These are phyloP conservation scores for Tetrastigma voinierianum DNA, from an alignment of 164 flowering plant genomes.

Conservation along the genomic window DNA sequence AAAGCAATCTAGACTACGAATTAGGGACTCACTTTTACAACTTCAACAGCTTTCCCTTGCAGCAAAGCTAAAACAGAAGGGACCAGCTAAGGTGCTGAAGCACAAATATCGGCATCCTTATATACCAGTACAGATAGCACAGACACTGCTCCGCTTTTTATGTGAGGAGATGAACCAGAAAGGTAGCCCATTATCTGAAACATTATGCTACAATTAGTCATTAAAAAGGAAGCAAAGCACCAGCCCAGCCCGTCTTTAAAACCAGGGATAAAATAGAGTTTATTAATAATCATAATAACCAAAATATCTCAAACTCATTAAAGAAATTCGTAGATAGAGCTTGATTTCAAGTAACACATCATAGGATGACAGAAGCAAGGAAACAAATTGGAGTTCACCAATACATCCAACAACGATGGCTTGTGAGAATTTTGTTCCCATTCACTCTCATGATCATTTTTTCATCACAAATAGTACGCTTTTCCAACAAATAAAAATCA, in stretches of 20 bases:
- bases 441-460: too few species aligned
- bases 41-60: constrained; percentile 63
- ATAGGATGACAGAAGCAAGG: not conserved
- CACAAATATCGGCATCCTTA: constrained; percentile 51
- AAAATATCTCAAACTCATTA: too few species aligned
- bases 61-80: constrained; percentile 69
- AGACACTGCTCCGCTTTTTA: constrained; percentile 89
- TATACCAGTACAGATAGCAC: constrained; percentile 80
- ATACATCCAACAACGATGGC: too few species aligned
- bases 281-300: not conserved
- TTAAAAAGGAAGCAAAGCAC: constrained; percentile 6
- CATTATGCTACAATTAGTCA: constrained; percentile 8
- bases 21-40: constrained; percentile 61
- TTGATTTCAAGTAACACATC: not conserved
- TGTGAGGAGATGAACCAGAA: constrained; percentile 83
- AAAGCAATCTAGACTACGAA: not conserved
- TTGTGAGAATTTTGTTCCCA: too few species aligned
- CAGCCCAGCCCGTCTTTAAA: not conserved
- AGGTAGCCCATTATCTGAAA: constrained; percentile 82
- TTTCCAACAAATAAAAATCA: too few species aligned
- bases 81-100: constrained; percentile 61
- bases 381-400: too few species aligned
- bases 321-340: too few species aligned
- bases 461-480: too few species aligned
- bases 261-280: not conserved